phyloP scores from a whole-genome alignment of 2,329 filamentous ascomycete species.

The Neopestalotiopsis sp. region DNA sequence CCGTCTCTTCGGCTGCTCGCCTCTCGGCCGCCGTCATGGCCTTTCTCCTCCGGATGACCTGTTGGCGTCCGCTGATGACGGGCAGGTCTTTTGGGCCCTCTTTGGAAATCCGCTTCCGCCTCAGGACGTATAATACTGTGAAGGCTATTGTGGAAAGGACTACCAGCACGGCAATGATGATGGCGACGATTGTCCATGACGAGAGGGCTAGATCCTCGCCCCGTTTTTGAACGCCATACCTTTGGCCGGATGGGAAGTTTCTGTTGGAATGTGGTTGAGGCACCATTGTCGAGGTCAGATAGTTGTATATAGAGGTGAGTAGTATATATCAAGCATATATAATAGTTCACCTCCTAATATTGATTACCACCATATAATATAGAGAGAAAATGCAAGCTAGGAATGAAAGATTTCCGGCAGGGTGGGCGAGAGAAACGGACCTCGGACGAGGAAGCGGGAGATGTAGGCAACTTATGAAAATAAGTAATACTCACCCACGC shows the following conservation, averaged over 20 bases:
- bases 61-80: constrained; percentile 8
- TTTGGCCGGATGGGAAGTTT: background rate
- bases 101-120: constrained; percentile 22
- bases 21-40: constrained; percentile 26
- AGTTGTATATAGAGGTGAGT: too few species aligned
- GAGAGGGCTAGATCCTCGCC: background rate
- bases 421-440: background rate
- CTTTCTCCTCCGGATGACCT: constrained; percentile 17
- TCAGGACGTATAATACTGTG: constrained; percentile 24
- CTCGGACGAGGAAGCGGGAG: constrained; percentile 8
- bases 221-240: background rate
- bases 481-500: background rate
- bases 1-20: constrained; percentile 30
- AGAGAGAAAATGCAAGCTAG: background rate
- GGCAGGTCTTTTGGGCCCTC: constrained; percentile 9
- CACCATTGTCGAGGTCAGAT: background rate
- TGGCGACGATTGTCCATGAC: constrained; percentile 32
- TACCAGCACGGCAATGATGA: constrained; percentile 29
- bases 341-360: background rate
- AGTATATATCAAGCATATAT: constrained; percentile 1
- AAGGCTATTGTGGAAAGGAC: constrained; percentile 25
- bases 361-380: background rate
- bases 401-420: background rate
- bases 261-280: background rate
- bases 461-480: constrained; percentile 9